phyloP scores from a whole-genome alignment of 1,284 basidiomycete species.

The Flammula alnicola region DNA sequence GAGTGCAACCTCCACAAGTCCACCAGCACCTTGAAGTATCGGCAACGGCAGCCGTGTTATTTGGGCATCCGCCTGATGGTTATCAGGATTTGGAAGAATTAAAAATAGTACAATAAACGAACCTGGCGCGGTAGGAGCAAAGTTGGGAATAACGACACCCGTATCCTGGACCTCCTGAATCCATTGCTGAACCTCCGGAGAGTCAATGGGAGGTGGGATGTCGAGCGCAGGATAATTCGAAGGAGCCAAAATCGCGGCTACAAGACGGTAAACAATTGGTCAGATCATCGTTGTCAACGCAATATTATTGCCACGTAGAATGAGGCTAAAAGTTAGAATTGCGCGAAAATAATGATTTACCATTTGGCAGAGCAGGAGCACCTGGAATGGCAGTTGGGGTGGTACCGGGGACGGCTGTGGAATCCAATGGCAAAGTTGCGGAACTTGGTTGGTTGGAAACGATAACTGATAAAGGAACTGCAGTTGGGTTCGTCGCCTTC shows the following conservation, averaged over 20 bases:
- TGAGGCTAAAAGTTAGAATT: slow-evolving; percentile 4
- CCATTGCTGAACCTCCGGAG: slow-evolving; percentile 75
- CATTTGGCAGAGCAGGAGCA: slow-evolving; percentile 56
- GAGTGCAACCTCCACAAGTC: slow-evolving; percentile 83
- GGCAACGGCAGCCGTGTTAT: slow-evolving; percentile 61
- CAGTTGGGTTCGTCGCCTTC: slow-evolving; percentile 61
- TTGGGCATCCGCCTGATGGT: slow-evolving; percentile 57
- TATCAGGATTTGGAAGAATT: not conserved
- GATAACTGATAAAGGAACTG: slow-evolving; percentile 56
- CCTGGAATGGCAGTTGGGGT: slow-evolving; percentile 47
- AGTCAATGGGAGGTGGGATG: slow-evolving; percentile 66
- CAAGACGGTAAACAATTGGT: not conserved
- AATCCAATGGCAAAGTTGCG: slow-evolving; percentile 42
- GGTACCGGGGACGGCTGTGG: slow-evolving; percentile 46
- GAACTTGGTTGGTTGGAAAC: slow-evolving; percentile 42
- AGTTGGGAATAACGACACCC: slow-evolving; percentile 59
- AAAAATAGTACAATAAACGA: slow-evolving; percentile 17
- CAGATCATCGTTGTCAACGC: not conserved
- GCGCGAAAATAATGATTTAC: slow-evolving; percentile 39
- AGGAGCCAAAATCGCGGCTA: slow-evolving; percentile 47
- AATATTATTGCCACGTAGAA: not conserved
- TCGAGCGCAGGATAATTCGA: slow-evolving; percentile 77
- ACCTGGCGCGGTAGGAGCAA: slow-evolving; percentile 54
- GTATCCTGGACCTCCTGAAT: slow-evolving; percentile 61
- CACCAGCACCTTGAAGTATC: slow-evolving; percentile 78